Evolutionary conservation across 495 filamentous ascomycete species (phyloP), one percentile per base, ranked within the genome.

Genomic region (Penicillium samsonianum): DNA sequence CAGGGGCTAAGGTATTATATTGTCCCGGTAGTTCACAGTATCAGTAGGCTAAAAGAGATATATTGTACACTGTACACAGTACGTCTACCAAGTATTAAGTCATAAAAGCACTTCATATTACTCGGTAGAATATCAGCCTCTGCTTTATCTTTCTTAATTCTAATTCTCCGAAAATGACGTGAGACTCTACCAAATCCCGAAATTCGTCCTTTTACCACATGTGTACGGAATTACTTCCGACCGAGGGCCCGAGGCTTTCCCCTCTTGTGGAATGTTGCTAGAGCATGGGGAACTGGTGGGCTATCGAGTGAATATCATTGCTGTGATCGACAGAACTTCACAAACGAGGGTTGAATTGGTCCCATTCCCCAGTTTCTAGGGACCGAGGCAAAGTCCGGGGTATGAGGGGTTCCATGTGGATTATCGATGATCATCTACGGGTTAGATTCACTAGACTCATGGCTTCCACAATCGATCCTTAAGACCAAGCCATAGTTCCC

Each of bases 371-470:
- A 49, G 20, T 20, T 49, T 59, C 43, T 47, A 53, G 60, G 57
- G 55, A 51, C 65, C 65, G 65, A 68, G 65, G 65, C 63, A 59
- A 58, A 55, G 12, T 51, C 25, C n/a, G 53, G 47, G 43, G 25
- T 41, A 45, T 55, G 65, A 65, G 63, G 60, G 58, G 61, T 62
- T 68, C 64, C 65, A 68, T 66, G 65, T 68, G 65, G 60, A 64
- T 62, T 57, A 12, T 33, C 5, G 63, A 58, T 50, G 55, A 66
- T 66, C 52, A 52, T n/a, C 35, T 30, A 12, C 5, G 38, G 31
- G 40, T 17, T 23, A 5, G 23, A 44, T 43, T n/a, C n/a, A n/a
- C n/a, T n/a, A n/a, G n/a, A n/a, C n/a, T 55, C 48, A 48, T 55
- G 31, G n/a, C n/a, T n/a, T 50, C 47, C 33, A n/a, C 14, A 7